Evolutionary conservation across 192 early-diverging fungal genomes (phyloP).

Genomic region (Diversispora epigaea): DNA sequence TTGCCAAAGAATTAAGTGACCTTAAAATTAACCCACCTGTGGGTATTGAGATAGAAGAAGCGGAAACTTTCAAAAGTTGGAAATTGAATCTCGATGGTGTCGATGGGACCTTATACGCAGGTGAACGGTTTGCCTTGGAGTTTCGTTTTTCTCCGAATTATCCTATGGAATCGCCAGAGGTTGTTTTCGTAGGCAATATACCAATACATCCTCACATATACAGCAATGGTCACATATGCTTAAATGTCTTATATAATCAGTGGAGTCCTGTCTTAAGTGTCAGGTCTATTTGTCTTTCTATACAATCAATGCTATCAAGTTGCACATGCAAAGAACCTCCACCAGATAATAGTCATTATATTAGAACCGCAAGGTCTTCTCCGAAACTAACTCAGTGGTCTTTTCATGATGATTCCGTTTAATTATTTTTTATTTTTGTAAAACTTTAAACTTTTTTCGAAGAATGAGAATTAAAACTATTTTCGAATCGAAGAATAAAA

Average conservation of each 20-base stretch:
- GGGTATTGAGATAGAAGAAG: conserved; percentile 52
- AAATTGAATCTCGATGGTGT: conserved; percentile 60
- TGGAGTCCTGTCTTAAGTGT: conserved; percentile 95
- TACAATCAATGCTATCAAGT: conserved; percentile 90
- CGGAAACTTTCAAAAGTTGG: conserved; percentile 68
- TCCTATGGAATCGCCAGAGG: conserved; percentile 70
- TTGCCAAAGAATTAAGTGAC: conserved; percentile 53
- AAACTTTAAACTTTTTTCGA: too few relatives aligned
- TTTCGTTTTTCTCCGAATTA: conserved; percentile 75
- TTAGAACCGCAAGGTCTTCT: conserved; percentile 50
- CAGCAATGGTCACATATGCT: conserved; percentile 95
- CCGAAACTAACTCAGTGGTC: conserved; percentile 64
- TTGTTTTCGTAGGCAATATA: conserved; percentile 55
- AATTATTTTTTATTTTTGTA: neutral
- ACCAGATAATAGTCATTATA: conserved; percentile 58
- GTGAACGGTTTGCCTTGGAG: conserved; percentile 53
- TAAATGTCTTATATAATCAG: conserved; percentile 91
- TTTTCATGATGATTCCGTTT: conserved; percentile 47
- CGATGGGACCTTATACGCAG: conserved; percentile 62
- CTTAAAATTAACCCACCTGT: conserved; percentile 52
- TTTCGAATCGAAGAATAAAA: too few relatives aligned
- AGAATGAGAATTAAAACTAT: too few relatives aligned
- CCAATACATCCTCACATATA: conserved; percentile 81
- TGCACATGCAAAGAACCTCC: conserved; percentile 61
- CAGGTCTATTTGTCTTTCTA: conserved; percentile 81